Base-by-base conservation (phyloP, 2,329 filamentous ascomycete species). In the Talaromyces sp. region DNA sequence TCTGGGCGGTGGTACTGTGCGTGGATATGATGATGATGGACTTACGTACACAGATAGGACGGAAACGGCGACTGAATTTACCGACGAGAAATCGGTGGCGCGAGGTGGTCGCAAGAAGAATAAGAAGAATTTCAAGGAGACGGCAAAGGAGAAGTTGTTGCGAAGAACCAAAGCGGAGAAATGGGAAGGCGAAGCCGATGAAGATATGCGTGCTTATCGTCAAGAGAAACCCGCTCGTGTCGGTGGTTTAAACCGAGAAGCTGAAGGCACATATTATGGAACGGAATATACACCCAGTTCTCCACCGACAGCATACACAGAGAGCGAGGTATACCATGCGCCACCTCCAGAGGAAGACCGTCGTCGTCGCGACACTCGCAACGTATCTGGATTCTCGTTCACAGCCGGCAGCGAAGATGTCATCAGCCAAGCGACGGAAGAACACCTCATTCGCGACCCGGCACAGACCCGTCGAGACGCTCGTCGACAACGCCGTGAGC, bases 211-310 rank as follows among this genome's bases (percentile, higher is more conserved):
- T 66, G 87, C 87, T 38, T 98, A 98, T 82, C 91, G 93, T 27
- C 85, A 92, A 73, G 94, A 98, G 80, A 91, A 89, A 76, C 83
- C 92, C 1, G 94, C 94, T 0, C 86, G 91, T 61, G 93, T 98
- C 1, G 94, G 94, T 40, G 94, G 94, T 22, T 81, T 98, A 76
- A 98, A 98, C 79, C 89, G 89, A 72, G 84, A 90, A 70, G 85
- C 89, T 51, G 94, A 97, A 70, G 91, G 89, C 31, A 91, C 88
- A 67, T 96, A 92, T 84, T 91, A 96, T 74, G 91, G 91, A 77
- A 89, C 89, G 58, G 88, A 89, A 69, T 86, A 85, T 73, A 88
- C 88, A 38, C 85, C 83, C n/a, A 86, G 88, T 43, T 85, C 70
- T 83, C 87, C 60, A 84, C 87, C 67, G 85, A 91, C 69, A 11